These are phyloP conservation scores for Crataegus laevigata DNA, from an alignment of 306 rosid genomes.

Conservation along the genomic window DNA sequence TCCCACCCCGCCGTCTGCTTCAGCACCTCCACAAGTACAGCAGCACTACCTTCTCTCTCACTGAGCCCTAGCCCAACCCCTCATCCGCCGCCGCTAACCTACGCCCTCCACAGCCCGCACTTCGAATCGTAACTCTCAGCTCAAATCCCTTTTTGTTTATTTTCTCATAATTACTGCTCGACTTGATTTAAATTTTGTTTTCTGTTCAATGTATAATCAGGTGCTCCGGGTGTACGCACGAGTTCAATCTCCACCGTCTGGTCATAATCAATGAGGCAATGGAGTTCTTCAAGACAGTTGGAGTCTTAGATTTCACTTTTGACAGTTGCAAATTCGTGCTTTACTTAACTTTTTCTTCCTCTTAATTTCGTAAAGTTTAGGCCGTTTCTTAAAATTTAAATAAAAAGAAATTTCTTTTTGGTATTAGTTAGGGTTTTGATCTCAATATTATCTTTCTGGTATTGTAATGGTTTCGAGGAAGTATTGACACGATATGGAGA, in stretches of 20 bases:
- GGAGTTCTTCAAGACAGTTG: slow-evolving; percentile 54
- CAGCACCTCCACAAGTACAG: neutral
- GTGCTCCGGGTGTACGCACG: slow-evolving; percentile 92
- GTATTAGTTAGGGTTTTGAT: neutral
- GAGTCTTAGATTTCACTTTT: slow-evolving; percentile 68
- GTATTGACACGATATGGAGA: too few species aligned
- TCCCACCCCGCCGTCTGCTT: slow-evolving; percentile 11
- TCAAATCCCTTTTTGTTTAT: neutral
- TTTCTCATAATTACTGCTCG: neutral
- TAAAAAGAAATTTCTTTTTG: neutral
- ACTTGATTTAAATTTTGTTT: neutral
- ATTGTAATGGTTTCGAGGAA: too few species aligned
- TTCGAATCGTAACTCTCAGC: slow-evolving; percentile 52
- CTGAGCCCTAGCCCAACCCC: slow-evolving; percentile 29
- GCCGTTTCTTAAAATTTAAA: neutral
- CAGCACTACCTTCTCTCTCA: slow-evolving; percentile 18
- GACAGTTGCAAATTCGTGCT: slow-evolving; percentile 20
- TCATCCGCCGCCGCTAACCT: slow-evolving; percentile 34
- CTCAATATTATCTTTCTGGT: neutral
- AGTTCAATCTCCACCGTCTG: slow-evolving; percentile 83
- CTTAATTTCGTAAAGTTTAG: too few species aligned
- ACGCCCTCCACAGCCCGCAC: slow-evolving; percentile 80
- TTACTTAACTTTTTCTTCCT: too few species aligned
- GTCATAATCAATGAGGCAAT: slow-evolving; percentile 66
- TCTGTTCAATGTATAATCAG: slow-evolving; percentile 20